Evolutionary conservation across 495 filamentous ascomycete genomes (phyloP).

Genomic region (Penicillium robsamsonii): DNA sequence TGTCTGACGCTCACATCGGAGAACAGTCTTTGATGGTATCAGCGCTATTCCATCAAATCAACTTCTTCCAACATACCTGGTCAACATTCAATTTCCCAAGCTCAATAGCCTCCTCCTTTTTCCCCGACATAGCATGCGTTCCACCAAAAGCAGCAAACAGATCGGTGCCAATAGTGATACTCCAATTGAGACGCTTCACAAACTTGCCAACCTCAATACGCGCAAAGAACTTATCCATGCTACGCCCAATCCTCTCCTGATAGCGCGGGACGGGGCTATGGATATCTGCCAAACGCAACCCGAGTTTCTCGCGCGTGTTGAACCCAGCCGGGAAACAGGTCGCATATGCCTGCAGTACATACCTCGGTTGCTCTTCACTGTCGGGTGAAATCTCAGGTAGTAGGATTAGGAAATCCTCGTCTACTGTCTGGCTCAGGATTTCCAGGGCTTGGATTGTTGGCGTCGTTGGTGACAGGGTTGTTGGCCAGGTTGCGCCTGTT

Average conservation of each 20-base stretch:
- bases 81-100: conserved; percentile 50
- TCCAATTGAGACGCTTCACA: conserved; percentile 57
- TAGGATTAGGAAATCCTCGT: conserved; percentile 68
- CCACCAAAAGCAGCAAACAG: conserved; percentile 54
- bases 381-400: conserved; percentile 42
- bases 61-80: conserved; percentile 33
- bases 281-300: conserved; percentile 59
- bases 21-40: conserved; percentile 40
- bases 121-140: conserved; percentile 39
- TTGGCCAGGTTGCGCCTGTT: conserved; percentile 43
- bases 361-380: conserved; percentile 30
- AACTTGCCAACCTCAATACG: conserved; percentile 39
- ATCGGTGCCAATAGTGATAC: conserved; percentile 53
- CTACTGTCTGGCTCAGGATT: conserved; percentile 20
- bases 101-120: conserved; percentile 40
- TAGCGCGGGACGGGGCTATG: conserved; percentile 72
- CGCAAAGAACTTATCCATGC: conserved; percentile 76
- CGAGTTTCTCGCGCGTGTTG: conserved; percentile 61
- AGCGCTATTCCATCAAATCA: not conserved
- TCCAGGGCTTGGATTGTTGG: conserved; percentile 21
- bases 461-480: conserved; percentile 22
- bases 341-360: conserved; percentile 64
- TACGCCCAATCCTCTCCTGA: conserved; percentile 63
- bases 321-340: conserved; percentile 76
- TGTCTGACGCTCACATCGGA: conserved; percentile 76